Evolutionary conservation across 2,329 filamentous ascomycete species (phyloP).

Genomic region (Hymenoscyphus albidus): DNA sequence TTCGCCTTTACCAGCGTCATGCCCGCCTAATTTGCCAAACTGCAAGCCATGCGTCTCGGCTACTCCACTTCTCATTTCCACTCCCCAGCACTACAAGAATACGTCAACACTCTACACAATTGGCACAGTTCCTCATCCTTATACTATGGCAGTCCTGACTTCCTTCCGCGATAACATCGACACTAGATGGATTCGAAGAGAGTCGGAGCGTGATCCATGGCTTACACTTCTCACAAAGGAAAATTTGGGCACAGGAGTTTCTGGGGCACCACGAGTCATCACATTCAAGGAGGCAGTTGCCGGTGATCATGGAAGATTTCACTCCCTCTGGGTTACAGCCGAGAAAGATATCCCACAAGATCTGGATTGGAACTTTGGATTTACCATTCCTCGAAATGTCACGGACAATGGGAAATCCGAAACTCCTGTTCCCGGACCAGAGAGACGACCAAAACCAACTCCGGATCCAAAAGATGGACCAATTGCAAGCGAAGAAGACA

Average conservation of each 20-base stretch:
- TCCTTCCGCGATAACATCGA: conserved; percentile 59
- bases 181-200: conserved; percentile 60
- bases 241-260: conserved; percentile 59
- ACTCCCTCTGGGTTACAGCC: conserved; percentile 79
- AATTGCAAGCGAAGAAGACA: conserved; percentile 48
- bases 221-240: conserved; percentile 66
- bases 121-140: conserved; percentile 85
- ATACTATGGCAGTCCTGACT: conserved; percentile 70
- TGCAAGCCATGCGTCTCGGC: conserved; percentile 71
- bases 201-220: conserved; percentile 75
- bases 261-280: conserved; percentile 62
- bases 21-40: conserved; percentile 73
- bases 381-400: conserved; percentile 62
- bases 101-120: conserved; percentile 72
- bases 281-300: conserved; percentile 80
- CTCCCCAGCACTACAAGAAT: conserved; percentile 67
- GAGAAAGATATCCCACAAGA: conserved; percentile 57
- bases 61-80: conserved; percentile 62
- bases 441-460: conserved; percentile 50
- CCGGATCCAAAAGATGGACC: conserved; percentile 48
- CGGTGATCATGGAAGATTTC: conserved; percentile 57
- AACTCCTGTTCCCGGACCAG: conserved; percentile 55
- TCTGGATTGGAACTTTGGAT: conserved; percentile 87
- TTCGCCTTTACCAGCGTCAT: conserved; percentile 69
- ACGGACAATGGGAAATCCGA: conserved; percentile 51